These are phyloP conservation scores for Neurospora intermedia DNA, from an alignment of 495 filamentous ascomycete species.

Conservation along the genomic window DNA sequence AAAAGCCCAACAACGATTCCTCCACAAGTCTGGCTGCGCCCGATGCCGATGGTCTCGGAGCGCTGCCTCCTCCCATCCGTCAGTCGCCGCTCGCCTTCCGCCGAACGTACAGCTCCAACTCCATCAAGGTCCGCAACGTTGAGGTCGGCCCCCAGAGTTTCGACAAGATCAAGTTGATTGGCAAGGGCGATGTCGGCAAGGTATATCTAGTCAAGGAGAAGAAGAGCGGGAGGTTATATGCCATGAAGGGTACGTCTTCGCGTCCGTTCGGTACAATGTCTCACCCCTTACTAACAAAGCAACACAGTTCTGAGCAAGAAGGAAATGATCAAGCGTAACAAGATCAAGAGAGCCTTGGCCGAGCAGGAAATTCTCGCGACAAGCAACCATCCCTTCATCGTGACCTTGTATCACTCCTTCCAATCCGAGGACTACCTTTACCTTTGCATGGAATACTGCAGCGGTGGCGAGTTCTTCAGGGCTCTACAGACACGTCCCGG, in stretches of 20 bases:
- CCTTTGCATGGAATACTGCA: conserved; percentile 99
- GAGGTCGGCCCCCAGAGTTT: conserved; percentile 94
- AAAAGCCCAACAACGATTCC: conserved; percentile 18
- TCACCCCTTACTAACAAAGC: conserved; percentile 22
- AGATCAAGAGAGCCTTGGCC: conserved; percentile 95
- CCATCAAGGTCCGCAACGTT: conserved; percentile 94
- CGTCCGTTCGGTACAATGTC: neutral
- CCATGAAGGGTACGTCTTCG: conserved; percentile 77
- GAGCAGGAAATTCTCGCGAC: conserved; percentile 98
- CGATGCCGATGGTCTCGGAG: conserved; percentile 20
- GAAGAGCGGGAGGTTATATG: conserved; percentile 88
- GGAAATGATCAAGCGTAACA: conserved; percentile 99
- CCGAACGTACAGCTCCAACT: conserved; percentile 96
- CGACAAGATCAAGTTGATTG: conserved; percentile 98
- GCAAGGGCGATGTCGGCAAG: conserved; percentile 97
- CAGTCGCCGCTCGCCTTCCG: conserved; percentile 61
- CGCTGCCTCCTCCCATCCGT: conserved; percentile 34
- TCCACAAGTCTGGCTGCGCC: conserved; percentile 10
- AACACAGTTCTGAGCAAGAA: conserved; percentile 88
- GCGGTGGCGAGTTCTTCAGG: conserved; percentile 95
- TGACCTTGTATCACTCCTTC: conserved; percentile 96
- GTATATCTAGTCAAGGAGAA: conserved; percentile 97
- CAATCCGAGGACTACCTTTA: conserved; percentile 98
- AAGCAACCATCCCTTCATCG: conserved; percentile 98
- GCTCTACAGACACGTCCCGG: conserved; percentile 93